Evolutionary conservation across 176 grass and related monocot genomes (phyloP), one percentile per base, ranked within the genome.

Genomic region (Avena atlantica): DNA sequence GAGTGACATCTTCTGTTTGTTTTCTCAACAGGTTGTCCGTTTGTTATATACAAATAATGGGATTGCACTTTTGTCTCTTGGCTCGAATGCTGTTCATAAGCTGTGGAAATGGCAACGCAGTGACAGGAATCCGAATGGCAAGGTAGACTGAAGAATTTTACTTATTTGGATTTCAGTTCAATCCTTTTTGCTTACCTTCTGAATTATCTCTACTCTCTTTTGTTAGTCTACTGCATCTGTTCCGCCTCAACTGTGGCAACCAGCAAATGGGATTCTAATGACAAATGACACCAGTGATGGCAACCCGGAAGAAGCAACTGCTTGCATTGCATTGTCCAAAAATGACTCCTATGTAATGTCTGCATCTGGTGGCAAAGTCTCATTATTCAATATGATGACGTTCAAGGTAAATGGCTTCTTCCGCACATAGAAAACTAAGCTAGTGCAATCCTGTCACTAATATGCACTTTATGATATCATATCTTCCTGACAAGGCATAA

Each of bases 281-380:
- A 93, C 94, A 44, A 99, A 99, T 27, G 97, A 99, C 64, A 99
- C 73, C 25, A 92, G 81, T 45, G 97, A 99, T 65, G 80, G 86
- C 86, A 99, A 99, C 61, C 94, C 97, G 3, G 97, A 99, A 93
- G 97, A 99, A 85, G 94, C 92, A 80, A 99, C 94, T 25, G 94
- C 97, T 16, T 99, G 97, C 87, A 99, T 99, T 80, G 97, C 97
- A 57, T 83, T 99, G 83, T 99, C 97, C 49, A 99, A 99, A 87
- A 99, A 99, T 81, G 97, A 99, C 62, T 99, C 97, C 0, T 99
- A 99, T 86, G 97, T 99, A 70, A 99, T 99, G 97, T 99, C 94
- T 69, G 97, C 94, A 57, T 99, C 97, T 89, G 97, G 97, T 57
- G 97, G 97, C 63, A 99, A 99, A 85, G 94, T 99, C 44, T 99